Evolutionary conservation across 495 filamentous ascomycete species (phyloP), one percentile per base, ranked within the genome.

Genomic region (Hypoxylon perforatum): DNA sequence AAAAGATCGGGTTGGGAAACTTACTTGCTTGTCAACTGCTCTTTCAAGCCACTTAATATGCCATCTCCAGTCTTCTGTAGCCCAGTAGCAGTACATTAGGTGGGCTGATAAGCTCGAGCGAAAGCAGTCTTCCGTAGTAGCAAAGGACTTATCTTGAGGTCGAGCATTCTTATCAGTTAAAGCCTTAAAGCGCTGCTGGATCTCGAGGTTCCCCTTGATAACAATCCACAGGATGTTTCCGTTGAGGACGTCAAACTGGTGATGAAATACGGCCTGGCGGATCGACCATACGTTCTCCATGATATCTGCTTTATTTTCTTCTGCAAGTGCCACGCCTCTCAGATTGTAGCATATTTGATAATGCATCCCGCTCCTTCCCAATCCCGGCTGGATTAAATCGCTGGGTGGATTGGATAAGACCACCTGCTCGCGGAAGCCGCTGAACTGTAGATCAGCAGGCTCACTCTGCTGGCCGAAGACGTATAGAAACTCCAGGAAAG

Each of bases 281-380:
- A 83, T 81, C 0, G 76, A 77, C 80, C 80, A 82, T 12, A 67
- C 54, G 14, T 62, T 47, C 15, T 66, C 46, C 15, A 14, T 21
- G 11, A 61, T 35, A 14, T 53, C 15, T n/a, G 51, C 57, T 8
- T 33, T 47, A 3, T 19, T 47, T 15, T 39, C 33, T 17, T 17
- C 18, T 6, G 45, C 63, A n/a, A 59, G 52, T 4, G 71, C 70
- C 19, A 77, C 76, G 3, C 64, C 65, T 51, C 78, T 79, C 10
- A 81, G 69, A 57, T 77, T 83, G 53, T 79, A 83, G 48, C 73
- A 76, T 12, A 81, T 30, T 51, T 78, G 77, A 47, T 77, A 73
- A 21, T 75, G 70, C 19, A 61, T 66, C 5, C 79, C 80, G 33
- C 73, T 76, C 50, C 80, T 71, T 17, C 78, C 77, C 7, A 82